Conservation (phyloP, 129 eudicot genomes). For the Flaveria linearis region DNA sequence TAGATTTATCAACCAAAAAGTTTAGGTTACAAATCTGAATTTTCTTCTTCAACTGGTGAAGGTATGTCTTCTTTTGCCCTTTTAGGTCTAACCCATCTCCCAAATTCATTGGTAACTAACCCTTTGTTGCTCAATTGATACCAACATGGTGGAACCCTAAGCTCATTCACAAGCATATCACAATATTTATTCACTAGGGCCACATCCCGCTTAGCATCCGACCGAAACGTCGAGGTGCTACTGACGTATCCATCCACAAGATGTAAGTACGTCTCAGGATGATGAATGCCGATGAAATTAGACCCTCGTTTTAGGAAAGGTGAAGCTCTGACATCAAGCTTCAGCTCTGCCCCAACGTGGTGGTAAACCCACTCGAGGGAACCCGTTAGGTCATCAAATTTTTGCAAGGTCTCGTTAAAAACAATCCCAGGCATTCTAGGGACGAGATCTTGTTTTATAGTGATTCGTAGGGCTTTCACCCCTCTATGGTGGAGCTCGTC, state of each 20-base stretch:
- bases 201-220: constrained; percentile 62
- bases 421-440: constrained; percentile 81
- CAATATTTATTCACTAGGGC: constrained; percentile 72
- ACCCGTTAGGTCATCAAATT: constrained; percentile 65
- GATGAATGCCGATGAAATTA: constrained; percentile 59
- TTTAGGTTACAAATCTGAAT: constrained; percentile 18
- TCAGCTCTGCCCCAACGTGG: constrained; percentile 76
- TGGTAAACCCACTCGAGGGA: constrained; percentile 79
- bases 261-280: constrained; percentile 80
- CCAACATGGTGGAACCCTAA: constrained; percentile 74
- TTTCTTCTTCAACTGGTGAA: constrained; percentile 53
- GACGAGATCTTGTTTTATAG: constrained; percentile 69
- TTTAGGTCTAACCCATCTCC: constrained; percentile 74
- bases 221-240: constrained; percentile 42
- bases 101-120: constrained; percentile 53
- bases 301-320: constrained; percentile 64
- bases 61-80: constrained; percentile 77
- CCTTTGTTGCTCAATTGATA: constrained; percentile 74
- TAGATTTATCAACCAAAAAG: not conserved
- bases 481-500: constrained; percentile 61
- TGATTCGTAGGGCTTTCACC: constrained; percentile 62
- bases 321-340: constrained; percentile 59
- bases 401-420: constrained; percentile 68
- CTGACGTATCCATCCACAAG: constrained; percentile 62
- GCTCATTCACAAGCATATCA: constrained; percentile 74